Evolutionary conservation across 2,329 filamentous ascomycete species (phyloP), one percentile per base, ranked within the genome.

Genomic region (Xylariaceae sp.): DNA sequence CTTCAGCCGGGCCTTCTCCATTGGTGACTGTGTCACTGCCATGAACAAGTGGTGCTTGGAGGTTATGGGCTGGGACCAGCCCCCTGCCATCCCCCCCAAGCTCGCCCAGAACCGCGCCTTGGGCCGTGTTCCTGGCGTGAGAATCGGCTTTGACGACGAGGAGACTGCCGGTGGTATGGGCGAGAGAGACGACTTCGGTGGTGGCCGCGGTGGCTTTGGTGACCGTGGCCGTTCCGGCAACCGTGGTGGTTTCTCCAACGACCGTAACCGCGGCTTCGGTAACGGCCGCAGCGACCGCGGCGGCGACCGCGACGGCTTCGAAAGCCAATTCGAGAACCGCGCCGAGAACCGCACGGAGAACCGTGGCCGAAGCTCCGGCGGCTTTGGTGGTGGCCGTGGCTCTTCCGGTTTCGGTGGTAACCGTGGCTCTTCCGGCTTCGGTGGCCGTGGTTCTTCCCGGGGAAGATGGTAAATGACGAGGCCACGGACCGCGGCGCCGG

Each of bases 1-100:
- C 89, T 71, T 62, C 34, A 63, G 75, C 42, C 75, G 78, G 69
- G 69, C 73, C 53, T 57, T 69, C 6, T n/a, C 47, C 1, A 69
- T 71, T 42, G 68, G 73, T 11, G 68, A 70, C 1, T 65, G 81
- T 6, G 74, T 85, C 15, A 67, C 77, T 2, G 75, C 78, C 17
- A 72, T 87, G 63, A 86, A 86, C 69, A 70, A 75, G n/a, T 81
- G 84, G 76, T 74, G 76, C 51, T 67, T 69, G 17, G 68, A 75
- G 13, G 82, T 77, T 17, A 82, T 82, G 77, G 82, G 83, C 47
- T 78, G 81, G 77, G 55, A 71, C 0, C 61, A 78, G 51, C 77
- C 80, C 5, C 85, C 85, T 1, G 60, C 61, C 2, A 64, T 82
- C 3, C 30, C 68, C 8, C 55, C 63, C 0, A 62, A 23, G 18